phyloP scores from a whole-genome alignment of 2,329 filamentous ascomycete species.

The Tolypocladium cylindrosporum region DNA sequence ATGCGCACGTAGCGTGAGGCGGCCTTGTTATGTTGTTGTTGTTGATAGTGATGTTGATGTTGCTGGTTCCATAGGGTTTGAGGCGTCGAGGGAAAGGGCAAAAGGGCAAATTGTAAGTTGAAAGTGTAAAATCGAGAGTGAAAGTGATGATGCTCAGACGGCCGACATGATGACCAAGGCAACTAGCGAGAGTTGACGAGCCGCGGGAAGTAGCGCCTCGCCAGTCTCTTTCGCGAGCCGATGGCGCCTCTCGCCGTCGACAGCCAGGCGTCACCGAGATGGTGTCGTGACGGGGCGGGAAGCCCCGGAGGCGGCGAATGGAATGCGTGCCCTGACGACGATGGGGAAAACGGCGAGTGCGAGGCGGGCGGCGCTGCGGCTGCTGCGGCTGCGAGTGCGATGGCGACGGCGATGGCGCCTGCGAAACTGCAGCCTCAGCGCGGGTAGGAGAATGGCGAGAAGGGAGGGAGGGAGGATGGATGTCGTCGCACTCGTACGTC shows the following conservation, averaged over 20 bases:
- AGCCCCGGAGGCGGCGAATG: not conserved
- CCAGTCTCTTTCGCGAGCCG: not conserved
- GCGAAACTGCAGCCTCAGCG: not conserved
- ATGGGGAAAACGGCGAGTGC: not conserved
- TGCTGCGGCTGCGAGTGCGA: not conserved
- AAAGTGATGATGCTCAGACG: too few relatives aligned
- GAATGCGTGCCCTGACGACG: not conserved
- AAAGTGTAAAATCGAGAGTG: too few relatives aligned
- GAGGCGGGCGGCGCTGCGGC: not conserved
- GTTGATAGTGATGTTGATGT: too few relatives aligned
- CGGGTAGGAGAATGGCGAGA: not conserved
- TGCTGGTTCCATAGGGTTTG: too few relatives aligned
- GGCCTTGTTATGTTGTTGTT: too few relatives aligned
- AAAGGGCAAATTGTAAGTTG: too few relatives aligned
- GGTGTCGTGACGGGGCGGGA: not conserved
- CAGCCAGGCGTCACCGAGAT: not conserved
- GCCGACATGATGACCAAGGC: too few relatives aligned
- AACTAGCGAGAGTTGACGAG: not conserved
- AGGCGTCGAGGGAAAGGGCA: too few relatives aligned
- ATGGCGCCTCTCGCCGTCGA: not conserved
- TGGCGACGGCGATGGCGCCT: not conserved
- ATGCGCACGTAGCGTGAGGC: too few relatives aligned
- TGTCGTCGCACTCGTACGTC: not conserved
- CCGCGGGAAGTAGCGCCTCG: too few relatives aligned
- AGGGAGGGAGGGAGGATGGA: not conserved